phyloP scores from a whole-genome alignment of 257 asterid species.

The Thymus mandschuricus region DNA sequence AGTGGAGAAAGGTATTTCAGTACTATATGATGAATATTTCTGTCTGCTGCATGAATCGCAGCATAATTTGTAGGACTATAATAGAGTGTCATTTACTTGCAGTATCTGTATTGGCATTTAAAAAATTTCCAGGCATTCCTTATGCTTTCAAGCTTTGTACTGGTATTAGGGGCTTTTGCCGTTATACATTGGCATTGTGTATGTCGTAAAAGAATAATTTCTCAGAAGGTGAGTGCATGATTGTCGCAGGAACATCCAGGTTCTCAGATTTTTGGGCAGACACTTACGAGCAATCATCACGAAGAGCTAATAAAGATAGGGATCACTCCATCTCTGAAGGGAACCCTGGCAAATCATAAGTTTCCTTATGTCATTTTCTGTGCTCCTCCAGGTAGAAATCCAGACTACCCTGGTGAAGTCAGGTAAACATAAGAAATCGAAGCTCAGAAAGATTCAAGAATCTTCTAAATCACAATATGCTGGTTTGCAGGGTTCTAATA shows the following conservation, averaged over 20 bases:
- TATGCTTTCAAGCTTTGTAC: slow-evolving; percentile 7
- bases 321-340: slow-evolving; percentile 72
- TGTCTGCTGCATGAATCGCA: slow-evolving; percentile 24
- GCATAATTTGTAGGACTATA: not conserved
- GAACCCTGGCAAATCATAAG: slow-evolving; percentile 45
- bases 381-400: slow-evolving; percentile 78
- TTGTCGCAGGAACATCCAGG: slow-evolving; percentile 73
- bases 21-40: not conserved
- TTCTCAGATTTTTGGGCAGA: slow-evolving; percentile 79
- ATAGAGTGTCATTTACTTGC: not conserved
- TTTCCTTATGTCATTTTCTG: slow-evolving; percentile 90
- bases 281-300: slow-evolving; percentile 79
- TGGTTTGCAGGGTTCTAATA: slow-evolving; percentile 10
- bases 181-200: slow-evolving; percentile 1
- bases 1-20: slow-evolving; percentile 82
- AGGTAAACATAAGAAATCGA: slow-evolving; percentile 46
- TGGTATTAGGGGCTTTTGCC: not conserved
- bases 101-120: not conserved
- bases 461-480: slow-evolving; percentile 7
- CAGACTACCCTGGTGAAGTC: slow-evolving; percentile 87
- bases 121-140: not conserved
- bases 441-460: slow-evolving; percentile 8
- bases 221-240: slow-evolving; percentile 25
- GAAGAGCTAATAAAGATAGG: slow-evolving; percentile 78
- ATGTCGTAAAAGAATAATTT: not conserved